Evolutionary conservation across 208 protist species (phyloP).

Genomic region (Endotrypanum monterogeii): DNA sequence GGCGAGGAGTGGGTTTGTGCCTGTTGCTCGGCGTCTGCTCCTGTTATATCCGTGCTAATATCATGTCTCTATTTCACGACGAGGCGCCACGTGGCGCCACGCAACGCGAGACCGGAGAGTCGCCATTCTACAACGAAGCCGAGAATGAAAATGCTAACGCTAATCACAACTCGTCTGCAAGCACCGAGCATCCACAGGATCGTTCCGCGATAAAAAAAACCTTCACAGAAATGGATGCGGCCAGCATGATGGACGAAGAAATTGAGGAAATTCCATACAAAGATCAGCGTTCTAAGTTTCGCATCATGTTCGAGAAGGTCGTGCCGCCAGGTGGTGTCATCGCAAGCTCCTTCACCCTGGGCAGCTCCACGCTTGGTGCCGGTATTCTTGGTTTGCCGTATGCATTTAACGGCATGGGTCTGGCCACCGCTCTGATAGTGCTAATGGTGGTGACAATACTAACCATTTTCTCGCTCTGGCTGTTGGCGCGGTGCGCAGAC

Average conservation of each 20-base stretch:
- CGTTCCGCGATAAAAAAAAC: neutral
- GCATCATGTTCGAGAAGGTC: slow-evolving; percentile 33
- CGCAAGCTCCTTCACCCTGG: slow-evolving; percentile 61
- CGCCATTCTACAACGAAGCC: neutral
- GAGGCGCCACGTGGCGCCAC: neutral
- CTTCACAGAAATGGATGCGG: neutral
- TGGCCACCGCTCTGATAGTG: slow-evolving; percentile 43
- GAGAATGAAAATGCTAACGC: neutral
- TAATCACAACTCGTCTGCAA: neutral
- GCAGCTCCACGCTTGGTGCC: slow-evolving; percentile 59
- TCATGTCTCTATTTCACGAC: slow-evolving; percentile 21
- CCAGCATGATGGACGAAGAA: slow-evolving; percentile 10
- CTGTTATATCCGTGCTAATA: neutral
- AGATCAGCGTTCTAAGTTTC: slow-evolving; percentile 14
- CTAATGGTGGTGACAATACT: slow-evolving; percentile 42
- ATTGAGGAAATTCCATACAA: neutral
- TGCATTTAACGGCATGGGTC: slow-evolving; percentile 64
- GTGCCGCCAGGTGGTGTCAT: slow-evolving; percentile 58
- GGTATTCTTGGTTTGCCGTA: slow-evolving; percentile 62
- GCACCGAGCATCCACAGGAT: neutral
- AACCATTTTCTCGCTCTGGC: slow-evolving; percentile 69
- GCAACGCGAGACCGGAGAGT: slow-evolving; percentile 7
- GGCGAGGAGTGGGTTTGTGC: neutral
- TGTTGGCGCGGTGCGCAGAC: slow-evolving; percentile 39
- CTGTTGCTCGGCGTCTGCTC: neutral